A percentile compares a stretch with the other conserved stretches of the same genome.
These are phyloP conservation scores for Coleophoma cylindrospora DNA, from an alignment of 2,329 filamentous ascomycete species.

Conservation along the genomic window DNA sequence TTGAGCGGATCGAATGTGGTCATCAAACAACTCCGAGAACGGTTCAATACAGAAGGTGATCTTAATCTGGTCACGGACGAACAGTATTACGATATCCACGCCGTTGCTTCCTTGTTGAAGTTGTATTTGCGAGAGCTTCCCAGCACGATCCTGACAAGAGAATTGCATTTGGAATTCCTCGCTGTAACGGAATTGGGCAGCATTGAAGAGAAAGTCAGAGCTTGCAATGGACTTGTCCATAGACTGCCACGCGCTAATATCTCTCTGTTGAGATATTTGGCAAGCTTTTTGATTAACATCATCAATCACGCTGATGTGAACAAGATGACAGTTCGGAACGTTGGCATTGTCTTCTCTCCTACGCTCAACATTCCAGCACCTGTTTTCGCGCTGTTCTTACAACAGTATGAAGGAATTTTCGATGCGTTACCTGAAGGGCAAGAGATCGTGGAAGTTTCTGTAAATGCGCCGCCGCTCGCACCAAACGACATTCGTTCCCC, in stretches of 20 bases:
- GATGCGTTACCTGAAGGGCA: conserved; percentile 63
- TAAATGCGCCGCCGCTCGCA: conserved; percentile 32
- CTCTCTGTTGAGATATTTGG: conserved; percentile 76
- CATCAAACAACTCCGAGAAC: conserved; percentile 84
- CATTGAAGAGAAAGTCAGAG: conserved; percentile 68
- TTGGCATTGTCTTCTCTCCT: conserved; percentile 96
- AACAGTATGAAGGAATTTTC: conserved; percentile 86
- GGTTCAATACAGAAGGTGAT: conserved; percentile 91
- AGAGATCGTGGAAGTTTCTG: conserved; percentile 43
- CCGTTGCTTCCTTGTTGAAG: conserved; percentile 90
- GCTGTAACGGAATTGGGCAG: conserved; percentile 75
- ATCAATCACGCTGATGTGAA: conserved; percentile 87
- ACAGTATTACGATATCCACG: conserved; percentile 91
- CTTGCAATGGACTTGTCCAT: conserved; percentile 73
- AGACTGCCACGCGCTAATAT: conserved; percentile 76
- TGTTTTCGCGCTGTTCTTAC: conserved; percentile 88
- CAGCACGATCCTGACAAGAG: conserved; percentile 82
- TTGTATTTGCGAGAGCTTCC: conserved; percentile 90
- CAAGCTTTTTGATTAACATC: conserved; percentile 85
- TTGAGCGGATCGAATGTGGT: conserved; percentile 95
- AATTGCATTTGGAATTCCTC: conserved; percentile 85
- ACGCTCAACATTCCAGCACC: conserved; percentile 95
- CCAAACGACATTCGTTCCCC: conserved; percentile 59
- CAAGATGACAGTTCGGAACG: conserved; percentile 97
- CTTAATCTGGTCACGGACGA: conserved; percentile 79